Base-by-base conservation (phyloP, 2,329 filamentous ascomycete genomes). In the Alternaria arbusti region DNA sequence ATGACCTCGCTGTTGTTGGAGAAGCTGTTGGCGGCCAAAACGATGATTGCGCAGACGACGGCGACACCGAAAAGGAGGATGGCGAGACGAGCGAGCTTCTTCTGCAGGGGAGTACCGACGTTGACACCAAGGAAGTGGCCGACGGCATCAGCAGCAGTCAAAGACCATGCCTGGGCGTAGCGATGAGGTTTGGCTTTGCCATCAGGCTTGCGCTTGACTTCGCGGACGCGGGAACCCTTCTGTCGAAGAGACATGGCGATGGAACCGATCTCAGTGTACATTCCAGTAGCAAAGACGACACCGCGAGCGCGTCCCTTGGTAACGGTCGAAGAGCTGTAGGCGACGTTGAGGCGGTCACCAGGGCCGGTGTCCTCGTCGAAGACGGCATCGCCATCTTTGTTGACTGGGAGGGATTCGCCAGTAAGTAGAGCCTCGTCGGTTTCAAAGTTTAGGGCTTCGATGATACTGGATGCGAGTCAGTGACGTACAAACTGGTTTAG, bases 361-460 rank as follows among this genome's bases (percentile, higher is more conserved):
- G 90, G 85, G 1, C 88, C 87, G 12, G 85, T 87, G 2, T 86
- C 84, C 23, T 79, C 70, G 3, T 78, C 74, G 65, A 89, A 89
- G 26, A 81, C 80, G 59, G 79, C 82, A 15, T 89, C 84, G 12
- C 86, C 84, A 63, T 87, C 83, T 76, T 92, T 92, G 78, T 54
- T 85, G 61, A 90, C 89, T 49, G 90, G 87, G 26, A 90, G 79
- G 20, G 90, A 91, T 79, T 92, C 90, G 68, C 90, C 90, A 5
- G 90, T 92, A 45, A 92, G 83, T 47, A 91, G 82, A 15, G 90
- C 88, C 75, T 92, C 89, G 64, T 95, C 91, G 64, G 89, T 90
- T 57, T 91, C 91, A 64, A 94, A 82, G 77, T 95, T 95, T 78
- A 93, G 87, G 59, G 86, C 86, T 65, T 89, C 86, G 62, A 89